Base-by-base conservation (phyloP, 441 rosid genomes). In the Erodium trifolium region DNA sequence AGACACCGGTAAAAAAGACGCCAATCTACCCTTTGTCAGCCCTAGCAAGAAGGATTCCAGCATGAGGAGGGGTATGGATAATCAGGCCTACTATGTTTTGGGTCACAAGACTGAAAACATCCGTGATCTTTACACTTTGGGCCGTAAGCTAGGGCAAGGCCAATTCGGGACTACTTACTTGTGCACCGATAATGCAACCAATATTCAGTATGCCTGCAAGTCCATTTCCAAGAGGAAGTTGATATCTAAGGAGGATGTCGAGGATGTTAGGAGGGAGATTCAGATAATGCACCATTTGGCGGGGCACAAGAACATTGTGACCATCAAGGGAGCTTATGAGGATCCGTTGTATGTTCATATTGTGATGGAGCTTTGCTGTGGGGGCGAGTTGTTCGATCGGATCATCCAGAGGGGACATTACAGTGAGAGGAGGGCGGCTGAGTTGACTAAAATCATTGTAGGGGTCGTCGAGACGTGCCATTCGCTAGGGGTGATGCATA, bases 261-360 rank as follows among this genome's bases (percentile, higher is more conserved):
- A 93, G 72, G 99, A 93, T 70, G 96, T 93, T 5, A 79, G 97
- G 75, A 90, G 99, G 77, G 99, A 93, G 86, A 86, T 93, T 82
- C 96, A 85, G 78, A 93, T 93, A 65, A 91, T 93, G 99, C 99
- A 93, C 74, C 99, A 93, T 71, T 75, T 93, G 76, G 87, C 88
- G 0, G 99, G 97, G 47, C 93, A 88, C 68, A 93, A 95, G 0
- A 91, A 92, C 75, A 97, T 93, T 70, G 87, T 94, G 51, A 81
- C 82, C 62, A 94, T 94, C 17, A 79, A 87, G 27, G 93, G 83
- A 37, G 97, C 99, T 0, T 90, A 86, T 35, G 99, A 94, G 74
- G 99, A 93, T 68, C 91, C 91, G 0, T 88, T 91, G 5, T 92
- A 93, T 8, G 91, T 93, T 68, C 96, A 93, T 72, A 84, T 93